A percentile compares a stretch with the other conserved stretches of the same genome.
phyloP scores from a whole-genome alignment of 176 grass and related monocot species.

The Rhipidocladum racemiflorum region DNA sequence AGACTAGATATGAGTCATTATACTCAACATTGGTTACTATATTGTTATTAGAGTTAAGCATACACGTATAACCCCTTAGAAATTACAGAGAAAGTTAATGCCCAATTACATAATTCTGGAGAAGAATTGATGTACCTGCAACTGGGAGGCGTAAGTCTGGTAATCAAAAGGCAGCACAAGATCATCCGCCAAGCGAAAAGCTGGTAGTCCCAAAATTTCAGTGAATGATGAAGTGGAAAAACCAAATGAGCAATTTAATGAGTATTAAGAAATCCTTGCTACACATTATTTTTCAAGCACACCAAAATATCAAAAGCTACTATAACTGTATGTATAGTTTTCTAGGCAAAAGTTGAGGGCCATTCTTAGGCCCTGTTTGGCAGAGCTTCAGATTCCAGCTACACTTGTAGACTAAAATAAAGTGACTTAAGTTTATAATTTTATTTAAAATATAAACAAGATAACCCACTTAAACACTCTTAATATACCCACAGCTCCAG shows the following conservation, averaged over 20 bases:
- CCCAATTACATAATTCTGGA: conserved; percentile 2
- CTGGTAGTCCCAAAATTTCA: conserved; percentile 87
- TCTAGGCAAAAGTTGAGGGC: background rate
- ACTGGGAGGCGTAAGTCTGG: conserved; percentile 57
- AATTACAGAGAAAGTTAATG: background rate
- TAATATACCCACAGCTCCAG: no score
- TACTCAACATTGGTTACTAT: no score
- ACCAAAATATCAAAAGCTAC: background rate
- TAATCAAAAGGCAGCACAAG: conserved; percentile 87
- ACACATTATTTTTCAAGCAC: background rate
- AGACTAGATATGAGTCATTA: no score
- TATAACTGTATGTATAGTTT: background rate
- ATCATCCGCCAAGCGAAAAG: conserved; percentile 82
- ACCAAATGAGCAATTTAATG: background rate
- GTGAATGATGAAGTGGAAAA: conserved; percentile 56
- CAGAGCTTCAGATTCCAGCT: no score
- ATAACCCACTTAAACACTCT: no score
- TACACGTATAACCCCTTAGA: no score
- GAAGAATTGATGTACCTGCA: conserved; percentile 53
- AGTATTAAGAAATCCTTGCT: conserved; percentile 15
- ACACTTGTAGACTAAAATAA: no score
- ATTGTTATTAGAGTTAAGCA: no score
- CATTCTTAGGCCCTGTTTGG: no score
- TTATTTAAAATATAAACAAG: no score
- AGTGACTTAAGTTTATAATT: no score